A percentile compares a stretch with the other conserved stretches of the same genome.
phyloP scores from a whole-genome alignment of 1,284 basidiomycete genomes.

The Moesziomyces antarcticus region DNA sequence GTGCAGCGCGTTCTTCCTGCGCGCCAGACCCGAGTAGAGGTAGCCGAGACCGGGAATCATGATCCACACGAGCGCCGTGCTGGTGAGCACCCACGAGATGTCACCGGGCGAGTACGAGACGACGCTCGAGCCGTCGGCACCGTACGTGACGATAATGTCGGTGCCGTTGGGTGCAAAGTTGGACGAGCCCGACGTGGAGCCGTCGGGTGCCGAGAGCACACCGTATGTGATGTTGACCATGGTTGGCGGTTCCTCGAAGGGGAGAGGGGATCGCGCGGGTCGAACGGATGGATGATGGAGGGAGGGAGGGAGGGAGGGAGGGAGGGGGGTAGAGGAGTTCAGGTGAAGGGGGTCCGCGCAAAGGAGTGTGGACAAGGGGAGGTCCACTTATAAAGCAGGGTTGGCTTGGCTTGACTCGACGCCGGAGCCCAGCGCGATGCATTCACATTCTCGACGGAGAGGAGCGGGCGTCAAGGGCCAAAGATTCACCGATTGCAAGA shows the following conservation, averaged over 20 bases:
- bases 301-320: conserved; percentile 66
- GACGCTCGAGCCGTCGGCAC: conserved; percentile 38
- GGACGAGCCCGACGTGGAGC: conserved; percentile 17
- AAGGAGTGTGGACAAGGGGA: conserved; percentile 70
- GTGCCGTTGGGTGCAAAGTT: conserved; percentile 44
- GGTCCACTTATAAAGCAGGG: background rate
- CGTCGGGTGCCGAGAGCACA: conserved; percentile 32
- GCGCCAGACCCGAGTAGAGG: conserved; percentile 86
- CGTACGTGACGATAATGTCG: conserved; percentile 63
- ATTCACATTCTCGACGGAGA: background rate
- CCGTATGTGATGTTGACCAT: conserved; percentile 61
- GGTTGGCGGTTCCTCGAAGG: background rate
- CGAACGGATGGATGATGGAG: conserved; percentile 54
- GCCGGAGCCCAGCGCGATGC: too few species aligned
- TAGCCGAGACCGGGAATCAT: conserved; percentile 77
- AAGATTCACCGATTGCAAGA: background rate
- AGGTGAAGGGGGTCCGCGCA: conserved; percentile 66
- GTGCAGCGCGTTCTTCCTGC: conserved; percentile 74
- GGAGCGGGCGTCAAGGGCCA: too few species aligned
- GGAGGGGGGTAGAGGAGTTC: conserved; percentile 23
- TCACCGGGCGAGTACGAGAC: conserved; percentile 54
- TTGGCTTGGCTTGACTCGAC: too few species aligned
- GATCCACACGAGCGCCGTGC: conserved; percentile 79
- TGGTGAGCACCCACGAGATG: conserved; percentile 73
- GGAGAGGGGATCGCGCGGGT: conserved; percentile 25